These are phyloP conservation scores for Podospora conica DNA, from an alignment of 495 filamentous ascomycete genomes.

Conservation along the genomic window DNA sequence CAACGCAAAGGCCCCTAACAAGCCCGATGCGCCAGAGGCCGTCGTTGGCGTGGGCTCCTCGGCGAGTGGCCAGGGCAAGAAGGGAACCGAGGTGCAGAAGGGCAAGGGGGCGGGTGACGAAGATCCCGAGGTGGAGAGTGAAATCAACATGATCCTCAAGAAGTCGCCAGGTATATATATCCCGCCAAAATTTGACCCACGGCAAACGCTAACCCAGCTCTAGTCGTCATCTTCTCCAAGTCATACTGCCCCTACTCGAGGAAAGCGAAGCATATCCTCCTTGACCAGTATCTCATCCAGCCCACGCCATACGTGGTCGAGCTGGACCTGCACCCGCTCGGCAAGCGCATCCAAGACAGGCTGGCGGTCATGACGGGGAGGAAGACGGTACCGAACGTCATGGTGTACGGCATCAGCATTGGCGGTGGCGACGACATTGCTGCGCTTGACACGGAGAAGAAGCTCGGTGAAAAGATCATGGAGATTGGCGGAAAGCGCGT, in stretches of 20 bases:
- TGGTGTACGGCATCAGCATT: constrained; percentile 82
- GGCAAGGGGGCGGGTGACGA: constrained; percentile 49
- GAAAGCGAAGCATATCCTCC: constrained; percentile 73
- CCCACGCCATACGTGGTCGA: constrained; percentile 86
- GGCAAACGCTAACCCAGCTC: constrained; percentile 18
- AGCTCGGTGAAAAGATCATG: constrained; percentile 64
- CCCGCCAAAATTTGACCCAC: background rate
- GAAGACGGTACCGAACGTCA: constrained; percentile 82
- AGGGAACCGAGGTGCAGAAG: constrained; percentile 30
- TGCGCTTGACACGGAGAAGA: constrained; percentile 61
- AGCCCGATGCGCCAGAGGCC: constrained; percentile 42
- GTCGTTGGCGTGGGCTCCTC: constrained; percentile 47
- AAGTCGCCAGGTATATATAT: constrained; percentile 61
- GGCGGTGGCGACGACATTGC: constrained; percentile 85
- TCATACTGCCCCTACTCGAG: constrained; percentile 81
- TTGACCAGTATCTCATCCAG: constrained; percentile 73
- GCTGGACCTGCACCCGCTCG: constrained; percentile 75
- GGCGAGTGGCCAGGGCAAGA: constrained; percentile 59
- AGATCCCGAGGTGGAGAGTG: constrained; percentile 51
- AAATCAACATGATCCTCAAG: constrained; percentile 72
- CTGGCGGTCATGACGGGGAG: constrained; percentile 69
- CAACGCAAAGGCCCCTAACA: constrained; percentile 47
- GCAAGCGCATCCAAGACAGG: constrained; percentile 59
- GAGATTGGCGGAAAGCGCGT: constrained; percentile 63
- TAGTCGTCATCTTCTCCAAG: constrained; percentile 94